Evolutionary conservation across 2,329 filamentous ascomycete species (phyloP).

Genomic region (Venturia carpophila): DNA sequence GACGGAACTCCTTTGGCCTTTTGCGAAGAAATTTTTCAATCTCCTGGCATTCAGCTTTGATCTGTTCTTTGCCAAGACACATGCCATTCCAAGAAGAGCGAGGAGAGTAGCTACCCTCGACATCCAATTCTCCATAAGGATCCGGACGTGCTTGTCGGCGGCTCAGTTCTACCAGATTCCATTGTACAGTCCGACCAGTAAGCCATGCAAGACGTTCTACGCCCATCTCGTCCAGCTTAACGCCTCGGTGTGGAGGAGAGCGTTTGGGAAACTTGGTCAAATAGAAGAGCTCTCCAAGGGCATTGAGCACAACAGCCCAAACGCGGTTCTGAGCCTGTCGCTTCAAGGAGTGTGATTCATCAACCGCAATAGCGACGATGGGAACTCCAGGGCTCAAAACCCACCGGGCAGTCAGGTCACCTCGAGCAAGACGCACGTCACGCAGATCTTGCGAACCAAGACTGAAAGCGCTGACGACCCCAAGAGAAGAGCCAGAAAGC

Average conservation of each 20-base stretch:
- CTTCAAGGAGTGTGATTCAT: conserved; percentile 69
- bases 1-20: conserved; percentile 70
- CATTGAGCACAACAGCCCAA: conserved; percentile 92
- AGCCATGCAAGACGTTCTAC: conserved; percentile 66
- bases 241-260: conserved; percentile 30
- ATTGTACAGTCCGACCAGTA: conserved; percentile 68
- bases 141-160: conserved; percentile 64
- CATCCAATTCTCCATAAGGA: conserved; percentile 59
- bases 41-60: conserved; percentile 68
- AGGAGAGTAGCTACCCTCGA: conserved; percentile 71
- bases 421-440: conserved; percentile 56
- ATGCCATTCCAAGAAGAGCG: conserved; percentile 67
- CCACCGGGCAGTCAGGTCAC: conserved; percentile 83
- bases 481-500: conserved; percentile 73
- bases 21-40: conserved; percentile 69
- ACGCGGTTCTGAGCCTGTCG: conserved; percentile 63
- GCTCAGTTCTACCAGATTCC: conserved; percentile 73
- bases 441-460: conserved; percentile 56
- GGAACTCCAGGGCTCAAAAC: conserved; percentile 86
- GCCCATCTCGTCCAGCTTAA: conserved; percentile 43
- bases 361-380: conserved; percentile 73
- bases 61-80: conserved; percentile 61
- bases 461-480: conserved; percentile 74
- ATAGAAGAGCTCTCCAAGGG: conserved; percentile 85
- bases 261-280: conserved; percentile 61